Evolutionary conservation across 148 eudicot species (phyloP).

Genomic region (Rhododendron mucronatum): DNA sequence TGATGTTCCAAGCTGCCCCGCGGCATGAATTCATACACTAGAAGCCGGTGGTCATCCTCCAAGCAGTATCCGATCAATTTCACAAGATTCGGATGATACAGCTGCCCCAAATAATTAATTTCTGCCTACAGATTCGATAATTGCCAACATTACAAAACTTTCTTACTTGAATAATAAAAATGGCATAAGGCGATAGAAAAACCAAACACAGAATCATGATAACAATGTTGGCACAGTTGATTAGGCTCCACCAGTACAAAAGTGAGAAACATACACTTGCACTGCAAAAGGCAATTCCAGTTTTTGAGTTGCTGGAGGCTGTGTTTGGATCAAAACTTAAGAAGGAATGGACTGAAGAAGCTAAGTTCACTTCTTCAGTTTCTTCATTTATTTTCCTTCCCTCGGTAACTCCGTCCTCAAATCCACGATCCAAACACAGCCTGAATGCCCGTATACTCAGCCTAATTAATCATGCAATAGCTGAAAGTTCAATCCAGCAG

Average conservation of each 20-base stretch:
- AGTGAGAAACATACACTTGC: not conserved
- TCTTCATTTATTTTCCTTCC: not conserved
- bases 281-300: not conserved
- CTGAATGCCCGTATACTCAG: not conserved
- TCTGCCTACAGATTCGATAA: constrained; percentile 51
- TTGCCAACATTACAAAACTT: not conserved
- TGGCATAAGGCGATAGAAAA: not conserved
- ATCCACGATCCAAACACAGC: not conserved
- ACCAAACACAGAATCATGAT: not conserved
- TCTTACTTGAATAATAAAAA: not conserved
- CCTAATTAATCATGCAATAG: not conserved
- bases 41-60: constrained; percentile 81
- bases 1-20: constrained; percentile 86
- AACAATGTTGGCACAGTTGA: not conserved
- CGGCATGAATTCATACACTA: constrained; percentile 80
- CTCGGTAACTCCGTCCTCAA: not conserved
- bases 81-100: constrained; percentile 76
- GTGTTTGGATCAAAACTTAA: not conserved
- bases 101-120: constrained; percentile 73
- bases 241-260: not conserved
- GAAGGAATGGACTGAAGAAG: not conserved
- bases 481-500: not conserved
- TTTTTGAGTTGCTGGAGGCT: not conserved
- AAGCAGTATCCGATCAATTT: constrained; percentile 74
- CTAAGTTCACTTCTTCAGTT: not conserved